Conservation (phyloP, 768 basidiomycete species). For the Tulasnella sp. region DNA sequence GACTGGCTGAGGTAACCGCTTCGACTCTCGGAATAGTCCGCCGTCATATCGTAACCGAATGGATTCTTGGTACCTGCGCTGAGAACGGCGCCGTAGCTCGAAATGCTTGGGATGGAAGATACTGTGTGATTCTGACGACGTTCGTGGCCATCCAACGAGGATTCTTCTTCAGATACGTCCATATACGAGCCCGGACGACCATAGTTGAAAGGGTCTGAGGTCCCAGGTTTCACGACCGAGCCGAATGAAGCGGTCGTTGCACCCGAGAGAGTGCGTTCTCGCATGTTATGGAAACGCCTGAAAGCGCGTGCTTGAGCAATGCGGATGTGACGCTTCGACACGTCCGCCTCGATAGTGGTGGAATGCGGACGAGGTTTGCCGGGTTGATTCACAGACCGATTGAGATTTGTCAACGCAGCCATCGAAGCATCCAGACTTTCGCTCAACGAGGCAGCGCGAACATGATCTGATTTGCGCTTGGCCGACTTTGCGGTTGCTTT, state of each 20-base stretch:
- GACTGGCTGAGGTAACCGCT: constrained; percentile 39
- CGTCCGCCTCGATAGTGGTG: background rate
- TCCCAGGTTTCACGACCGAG: background rate
- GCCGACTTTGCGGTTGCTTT: background rate
- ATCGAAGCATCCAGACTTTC: constrained; percentile 15
- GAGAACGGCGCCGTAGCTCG: constrained; percentile 61
- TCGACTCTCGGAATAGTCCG: constrained; percentile 60
- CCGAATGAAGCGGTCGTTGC: background rate
- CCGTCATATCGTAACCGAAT: constrained; percentile 58
- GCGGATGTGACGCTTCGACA: constrained; percentile 5
- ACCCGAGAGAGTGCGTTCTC: background rate
- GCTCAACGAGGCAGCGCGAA: constrained; percentile 6
- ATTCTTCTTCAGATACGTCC: background rate
- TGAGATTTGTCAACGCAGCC: constrained; percentile 9
- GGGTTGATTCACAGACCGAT: background rate
- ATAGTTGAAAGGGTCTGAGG: background rate
- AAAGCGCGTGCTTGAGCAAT: background rate
- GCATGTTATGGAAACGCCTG: background rate
- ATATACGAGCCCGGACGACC: background rate
- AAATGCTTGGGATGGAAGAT: constrained; percentile 67
- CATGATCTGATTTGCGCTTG: background rate
- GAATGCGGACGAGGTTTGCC: background rate
- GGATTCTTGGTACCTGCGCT: constrained; percentile 55
- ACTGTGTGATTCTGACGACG: constrained; percentile 18
- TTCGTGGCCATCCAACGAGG: background rate